Evolutionary conservation across 1,139 yeast species (phyloP), one percentile per base, ranked within the genome.

Genomic region (Saccharomyces pastorianus): DNA sequence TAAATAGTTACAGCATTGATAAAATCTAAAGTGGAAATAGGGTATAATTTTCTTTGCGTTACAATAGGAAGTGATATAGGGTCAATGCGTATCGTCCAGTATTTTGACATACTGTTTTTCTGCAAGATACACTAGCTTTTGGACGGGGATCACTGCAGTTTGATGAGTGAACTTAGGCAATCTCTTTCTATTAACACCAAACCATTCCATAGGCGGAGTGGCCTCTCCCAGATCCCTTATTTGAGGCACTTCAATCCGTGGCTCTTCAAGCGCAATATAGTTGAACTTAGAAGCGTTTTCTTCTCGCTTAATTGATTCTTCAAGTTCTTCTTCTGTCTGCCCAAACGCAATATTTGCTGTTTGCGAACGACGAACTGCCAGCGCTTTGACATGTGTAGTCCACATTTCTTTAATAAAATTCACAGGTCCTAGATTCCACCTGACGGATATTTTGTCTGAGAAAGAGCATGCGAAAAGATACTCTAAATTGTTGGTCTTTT

Each of bases 201-300:
- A 87, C 99, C 99, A 93, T 68, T 93, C 98, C 58, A 93, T 73
- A 2, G 99, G 98, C 1, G 99, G 99, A 0, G 99, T 93, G 0
- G 97, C 98, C 71, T 87, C 93, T 31, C 98, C 98, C 65, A 93
- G 76, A 65, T 93, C 98, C 64, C 84, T 83, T 62, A 93, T 75
- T 63, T 85, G 95, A 1, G 98, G 98, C 26, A 93, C 88, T 58
- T 88, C 95, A 48, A 93, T 89, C 8, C 81, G 75, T 0, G 97
- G 96, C 8, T 87, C 86, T 44, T 79, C 82, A 28, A 87, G 65
- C 0, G 98, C 81, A 17, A 78, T 66, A 63, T 93, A 93, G 0
- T 60, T 68, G 62, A 78, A 87, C 58, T 80, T 81, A 6, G 83
- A 76, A 42, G 79, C 81, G 38, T 75, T 72, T 41, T 85, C 83